Evolutionary conservation across 805 yeast genomes (phyloP).

Genomic region (Candida railenensis): DNA sequence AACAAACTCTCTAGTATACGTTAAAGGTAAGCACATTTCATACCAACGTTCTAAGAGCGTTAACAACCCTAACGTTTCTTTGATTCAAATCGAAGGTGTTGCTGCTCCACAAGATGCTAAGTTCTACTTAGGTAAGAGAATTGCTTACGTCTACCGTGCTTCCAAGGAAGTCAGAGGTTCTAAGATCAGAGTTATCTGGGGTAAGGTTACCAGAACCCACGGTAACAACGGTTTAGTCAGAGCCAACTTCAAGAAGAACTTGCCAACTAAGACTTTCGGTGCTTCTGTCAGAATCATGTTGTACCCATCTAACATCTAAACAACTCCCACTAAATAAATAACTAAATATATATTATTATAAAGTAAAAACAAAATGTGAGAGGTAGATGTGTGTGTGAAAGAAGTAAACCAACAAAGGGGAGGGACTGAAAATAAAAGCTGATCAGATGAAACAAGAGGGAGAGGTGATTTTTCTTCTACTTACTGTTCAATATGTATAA

Average conservation of each 20-base stretch:
- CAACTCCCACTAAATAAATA: constrained; percentile 9
- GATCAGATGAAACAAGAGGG: not conserved
- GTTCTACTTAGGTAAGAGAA: constrained; percentile 99
- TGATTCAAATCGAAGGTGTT: constrained; percentile 97
- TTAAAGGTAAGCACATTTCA: constrained; percentile 99
- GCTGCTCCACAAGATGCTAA: constrained; percentile 88
- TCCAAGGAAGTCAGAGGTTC: constrained; percentile 97
- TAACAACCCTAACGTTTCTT: constrained; percentile 97
- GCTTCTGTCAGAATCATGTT: constrained; percentile 99
- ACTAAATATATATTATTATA: constrained; percentile 7
- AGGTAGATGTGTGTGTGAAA: not conserved
- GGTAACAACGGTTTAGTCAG: constrained; percentile 98
- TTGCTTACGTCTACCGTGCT: constrained; percentile 99
- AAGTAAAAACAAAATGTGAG: constrained; percentile 3
- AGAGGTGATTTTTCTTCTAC: not conserved
- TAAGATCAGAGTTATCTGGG: constrained; percentile 99
- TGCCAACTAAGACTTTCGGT: constrained; percentile 99
- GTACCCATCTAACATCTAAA: constrained; percentile 99
- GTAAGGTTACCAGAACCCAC: constrained; percentile 98
- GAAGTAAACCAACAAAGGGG: not conserved
- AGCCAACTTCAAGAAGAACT: constrained; percentile 98
- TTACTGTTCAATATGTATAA: not conserved
- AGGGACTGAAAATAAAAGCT: not conserved
- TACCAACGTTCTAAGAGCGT: constrained; percentile 99
- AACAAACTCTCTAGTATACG: constrained; percentile 74